Evolutionary conservation across 306 rosid species (phyloP).

Genomic region (Cucumis melo): DNA sequence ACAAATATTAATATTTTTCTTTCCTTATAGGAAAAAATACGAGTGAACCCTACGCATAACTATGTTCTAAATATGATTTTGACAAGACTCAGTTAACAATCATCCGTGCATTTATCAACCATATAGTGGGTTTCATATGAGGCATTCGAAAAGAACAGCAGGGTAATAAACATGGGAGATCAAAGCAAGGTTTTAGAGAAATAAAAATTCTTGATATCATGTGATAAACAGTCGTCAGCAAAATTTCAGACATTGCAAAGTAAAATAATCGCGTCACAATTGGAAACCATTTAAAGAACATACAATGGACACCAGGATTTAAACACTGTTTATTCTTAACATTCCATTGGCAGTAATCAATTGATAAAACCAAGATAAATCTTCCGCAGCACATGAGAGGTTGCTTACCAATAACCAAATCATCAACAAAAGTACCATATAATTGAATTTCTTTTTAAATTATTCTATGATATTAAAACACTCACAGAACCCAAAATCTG

Average conservation of each 20-base stretch:
- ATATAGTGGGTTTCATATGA: not conserved
- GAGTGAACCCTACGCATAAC: not conserved
- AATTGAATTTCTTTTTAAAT: not conserved
- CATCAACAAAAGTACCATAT: not conserved
- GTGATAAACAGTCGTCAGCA: not conserved
- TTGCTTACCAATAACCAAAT: not conserved
- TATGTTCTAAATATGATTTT: not conserved
- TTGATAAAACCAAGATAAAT: not conserved
- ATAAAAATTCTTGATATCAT: not conserved
- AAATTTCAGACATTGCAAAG: not conserved
- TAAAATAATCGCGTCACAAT: not conserved
- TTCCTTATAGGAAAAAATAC: not conserved
- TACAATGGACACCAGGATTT: not conserved
- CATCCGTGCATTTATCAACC: not conserved
- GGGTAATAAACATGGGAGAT: not conserved
- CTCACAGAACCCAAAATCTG: slow-evolving; percentile 95
- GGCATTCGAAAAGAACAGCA: not conserved
- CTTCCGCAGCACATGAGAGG: not conserved
- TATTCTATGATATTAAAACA: slow-evolving; percentile 12
- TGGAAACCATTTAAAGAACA: not conserved
- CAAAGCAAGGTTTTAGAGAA: not conserved
- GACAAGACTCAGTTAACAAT: not conserved
- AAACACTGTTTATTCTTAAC: not conserved
- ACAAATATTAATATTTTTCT: not conserved
- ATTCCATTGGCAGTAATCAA: not conserved